Evolutionary conservation across 2,329 filamentous ascomycete genomes (phyloP).

Genomic region (Canariomyces notabilis): DNA sequence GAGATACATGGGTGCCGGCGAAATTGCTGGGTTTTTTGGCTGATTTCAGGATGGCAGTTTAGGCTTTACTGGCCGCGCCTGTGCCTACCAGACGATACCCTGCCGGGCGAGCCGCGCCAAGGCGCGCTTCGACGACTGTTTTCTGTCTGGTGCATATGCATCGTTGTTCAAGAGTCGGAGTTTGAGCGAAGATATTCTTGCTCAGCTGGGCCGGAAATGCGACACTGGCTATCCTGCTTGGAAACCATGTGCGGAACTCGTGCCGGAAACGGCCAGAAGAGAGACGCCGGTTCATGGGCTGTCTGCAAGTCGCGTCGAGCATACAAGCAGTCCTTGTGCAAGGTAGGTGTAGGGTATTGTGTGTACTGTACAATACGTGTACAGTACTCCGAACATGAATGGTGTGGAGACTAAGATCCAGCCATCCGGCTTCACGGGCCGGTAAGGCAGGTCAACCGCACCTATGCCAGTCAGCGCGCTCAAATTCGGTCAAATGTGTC

Average conservation of each 20-base stretch:
- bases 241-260: slow-evolving; percentile 11
- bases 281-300: slow-evolving; percentile 1
- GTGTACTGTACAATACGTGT: too few species aligned
- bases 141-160: slow-evolving; percentile 24
- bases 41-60: slow-evolving; percentile 29
- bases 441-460: slow-evolving; percentile 13
- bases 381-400: too few species aligned
- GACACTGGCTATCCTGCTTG: slow-evolving; percentile 10
- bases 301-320: neutral
- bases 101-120: slow-evolving; percentile 16
- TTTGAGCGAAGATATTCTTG: neutral
- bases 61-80: slow-evolving; percentile 21
- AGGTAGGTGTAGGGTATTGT: neutral
- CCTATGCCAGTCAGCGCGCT: slow-evolving; percentile 20
- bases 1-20: slow-evolving; percentile 14
- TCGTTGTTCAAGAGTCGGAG: slow-evolving; percentile 12
- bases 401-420: slow-evolving; percentile 11
- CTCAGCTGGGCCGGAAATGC: slow-evolving; percentile 11
- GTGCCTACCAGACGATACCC: slow-evolving; percentile 14
- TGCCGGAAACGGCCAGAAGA: slow-evolving; percentile 12
- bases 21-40: slow-evolving; percentile 28
- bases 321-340: slow-evolving; percentile 1
- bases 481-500: slow-evolving; percentile 4
- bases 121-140: slow-evolving; percentile 17
- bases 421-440: slow-evolving; percentile 24